Percentiles rank a stretch among this genome's conserved stretches.
Conservation (phyloP, 192 early-diverging fungal genomes). For the Dimargaris cristalligena region DNA sequence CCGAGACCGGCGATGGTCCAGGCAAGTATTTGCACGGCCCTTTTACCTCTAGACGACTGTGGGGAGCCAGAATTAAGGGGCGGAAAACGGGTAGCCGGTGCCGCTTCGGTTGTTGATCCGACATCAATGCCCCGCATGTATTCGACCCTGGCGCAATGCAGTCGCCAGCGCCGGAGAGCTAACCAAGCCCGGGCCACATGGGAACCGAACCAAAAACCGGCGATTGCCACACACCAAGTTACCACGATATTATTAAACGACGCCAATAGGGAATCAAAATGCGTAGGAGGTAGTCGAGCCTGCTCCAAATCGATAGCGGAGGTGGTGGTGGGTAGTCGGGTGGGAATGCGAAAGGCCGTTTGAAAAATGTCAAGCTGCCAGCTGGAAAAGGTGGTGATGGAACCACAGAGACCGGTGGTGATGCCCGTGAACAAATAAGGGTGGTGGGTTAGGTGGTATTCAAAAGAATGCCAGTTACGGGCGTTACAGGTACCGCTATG, state of each 20-base stretch:
- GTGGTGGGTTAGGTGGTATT: not conserved
- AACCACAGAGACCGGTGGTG: slow-evolving; percentile 55
- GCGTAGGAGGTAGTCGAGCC: not conserved
- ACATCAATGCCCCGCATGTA: not conserved
- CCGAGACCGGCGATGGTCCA: not conserved
- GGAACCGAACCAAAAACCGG: not conserved
- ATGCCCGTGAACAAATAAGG: slow-evolving; percentile 17
- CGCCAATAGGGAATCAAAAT: slow-evolving; percentile 1
- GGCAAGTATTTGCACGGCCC: not conserved
- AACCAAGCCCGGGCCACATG: slow-evolving; percentile 8
- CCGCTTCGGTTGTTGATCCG: not conserved
- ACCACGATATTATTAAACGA: not conserved
- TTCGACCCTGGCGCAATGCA: not conserved
- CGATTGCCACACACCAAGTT: slow-evolving; percentile 5
- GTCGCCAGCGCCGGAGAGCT: not conserved
- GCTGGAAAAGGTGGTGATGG: slow-evolving; percentile 68
- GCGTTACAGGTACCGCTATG: not conserved
- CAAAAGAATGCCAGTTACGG: not conserved
- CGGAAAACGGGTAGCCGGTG: not conserved
- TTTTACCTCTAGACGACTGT: not conserved
- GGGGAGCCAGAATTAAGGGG: not conserved
- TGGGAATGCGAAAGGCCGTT: slow-evolving; percentile 13
- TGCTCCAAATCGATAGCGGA: not conserved
- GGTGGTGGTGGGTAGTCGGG: not conserved
- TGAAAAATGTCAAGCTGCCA: slow-evolving; percentile 45